Evolutionary conservation across 2,329 filamentous ascomycete species (phyloP).

Genomic region (Ophiocordyceps robertsii): DNA sequence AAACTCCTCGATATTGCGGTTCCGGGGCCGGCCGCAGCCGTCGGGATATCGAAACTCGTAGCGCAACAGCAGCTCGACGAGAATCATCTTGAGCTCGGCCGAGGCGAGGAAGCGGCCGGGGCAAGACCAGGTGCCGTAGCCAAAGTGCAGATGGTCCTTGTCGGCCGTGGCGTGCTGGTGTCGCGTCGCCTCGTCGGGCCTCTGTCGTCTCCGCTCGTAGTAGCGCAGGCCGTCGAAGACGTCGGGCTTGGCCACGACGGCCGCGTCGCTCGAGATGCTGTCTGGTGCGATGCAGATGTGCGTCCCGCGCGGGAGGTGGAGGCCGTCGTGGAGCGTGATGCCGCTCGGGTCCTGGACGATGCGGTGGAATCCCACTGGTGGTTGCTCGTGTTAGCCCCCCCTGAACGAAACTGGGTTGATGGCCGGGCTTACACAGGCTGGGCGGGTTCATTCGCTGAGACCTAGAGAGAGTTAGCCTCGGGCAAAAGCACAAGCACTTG

Average conservation of each 20-base stretch:
- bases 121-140: constrained; percentile 5
- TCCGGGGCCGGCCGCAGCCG: constrained; percentile 1
- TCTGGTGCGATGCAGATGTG: constrained; percentile 3
- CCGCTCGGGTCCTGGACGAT: constrained; percentile 3
- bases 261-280: constrained; percentile 2
- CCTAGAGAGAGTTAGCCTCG: constrained; percentile 1
- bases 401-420: too few species aligned
- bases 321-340: constrained; percentile 4
- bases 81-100: constrained; percentile 4
- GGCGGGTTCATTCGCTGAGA: constrained; percentile 5
- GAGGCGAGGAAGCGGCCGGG: constrained; percentile 6
- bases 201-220: constrained; percentile 2
- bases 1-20: constrained; percentile 4
- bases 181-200: constrained; percentile 1
- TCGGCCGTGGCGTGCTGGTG: constrained; percentile 6
- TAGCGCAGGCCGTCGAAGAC: constrained; percentile 5
- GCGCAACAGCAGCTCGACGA: constrained; percentile 2
- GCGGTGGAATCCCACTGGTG: constrained; percentile 5
- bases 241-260: not conserved
- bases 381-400: not conserved
- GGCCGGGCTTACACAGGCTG: constrained; percentile 3
- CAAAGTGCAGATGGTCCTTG: constrained; percentile 5
- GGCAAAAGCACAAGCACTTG: too few species aligned
- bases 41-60: constrained; percentile 3
- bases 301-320: constrained; percentile 2